Evolutionary conservation across 2,329 filamentous ascomycete genomes (phyloP), one percentile per base, ranked within the genome.

Genomic region (Madurella fahalii): DNA sequence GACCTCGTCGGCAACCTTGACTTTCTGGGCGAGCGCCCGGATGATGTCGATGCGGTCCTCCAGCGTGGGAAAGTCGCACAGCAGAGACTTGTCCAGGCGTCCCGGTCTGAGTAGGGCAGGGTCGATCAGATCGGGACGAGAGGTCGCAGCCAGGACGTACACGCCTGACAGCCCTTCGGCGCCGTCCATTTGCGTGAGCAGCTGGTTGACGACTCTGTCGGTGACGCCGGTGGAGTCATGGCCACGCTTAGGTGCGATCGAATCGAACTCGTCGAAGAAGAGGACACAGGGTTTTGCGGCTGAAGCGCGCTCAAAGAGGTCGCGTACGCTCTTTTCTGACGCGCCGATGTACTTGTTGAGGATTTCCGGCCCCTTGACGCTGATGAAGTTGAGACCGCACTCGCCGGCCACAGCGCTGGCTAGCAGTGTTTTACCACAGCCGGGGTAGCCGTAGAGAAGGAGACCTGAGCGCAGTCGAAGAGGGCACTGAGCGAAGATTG

Each of bases 321-420:
- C 94, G 41, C 95, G 85, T 7, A 99, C 92, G 57, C 86, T 91
- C 77, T 99, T 99, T 67, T 99, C 94, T 30, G 89, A 95, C 0
- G 94, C 94, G 67, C 94, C 94, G 56, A 99, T 99, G 70, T 99
- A 99, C 73, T 99, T 99, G 78, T 99, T 99, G 52, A 99, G 75
- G 56, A 99, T 97, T 71, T 99, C 95, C 0, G 94, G 94, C 0
- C 94, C 94, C 74, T 99, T 99, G 66, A 99, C 94, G 40, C 87
- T 92, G 71, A 99, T 99, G 72, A 99, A 99, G 71, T 99, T 99
- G 57, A 99, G 84, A 0, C 93, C 93, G 66, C 93, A 97, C 74
- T 99, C 94, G 53, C 93, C 93, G 12, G 95, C 94, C n/a, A 99
- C 93, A 0, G 94, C 94, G 54, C 90, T 95, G 17, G 95, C 94